Conservation (phyloP, 768 basidiomycete species). For the Boletus speciosus region DNA sequence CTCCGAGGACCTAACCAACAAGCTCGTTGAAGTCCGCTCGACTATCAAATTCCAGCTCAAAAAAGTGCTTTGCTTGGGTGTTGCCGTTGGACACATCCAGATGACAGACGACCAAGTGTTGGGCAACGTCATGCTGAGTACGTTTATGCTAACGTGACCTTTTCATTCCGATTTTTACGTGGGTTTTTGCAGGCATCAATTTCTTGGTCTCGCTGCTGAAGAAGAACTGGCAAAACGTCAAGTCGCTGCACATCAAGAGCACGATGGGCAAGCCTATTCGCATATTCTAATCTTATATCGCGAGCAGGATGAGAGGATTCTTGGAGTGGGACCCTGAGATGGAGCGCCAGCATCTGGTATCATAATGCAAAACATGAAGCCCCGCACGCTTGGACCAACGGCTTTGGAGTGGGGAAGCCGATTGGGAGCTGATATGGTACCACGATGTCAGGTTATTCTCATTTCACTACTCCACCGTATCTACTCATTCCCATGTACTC, state of each 20-base stretch:
- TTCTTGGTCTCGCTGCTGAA: slow-evolving; percentile 98
- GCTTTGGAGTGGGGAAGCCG: slow-evolving; percentile 63
- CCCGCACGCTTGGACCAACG: slow-evolving; percentile 99
- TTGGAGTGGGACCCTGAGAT: slow-evolving; percentile 15
- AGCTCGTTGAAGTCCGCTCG: slow-evolving; percentile 92
- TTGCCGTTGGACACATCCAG: slow-evolving; percentile 95
- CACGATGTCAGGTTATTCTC: slow-evolving; percentile 20
- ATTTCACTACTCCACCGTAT: slow-evolving; percentile 9
- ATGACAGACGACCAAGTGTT: slow-evolving; percentile 98
- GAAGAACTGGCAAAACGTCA: slow-evolving; percentile 99
- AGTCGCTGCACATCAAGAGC: slow-evolving; percentile 96
- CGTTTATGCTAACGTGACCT: slow-evolving; percentile 23
- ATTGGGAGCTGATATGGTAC: slow-evolving; percentile 83
- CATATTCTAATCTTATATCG: slow-evolving; percentile 60
- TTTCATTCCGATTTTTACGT: slow-evolving; percentile 3
- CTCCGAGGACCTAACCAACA: slow-evolving; percentile 83
- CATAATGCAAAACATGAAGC: slow-evolving; percentile 91
- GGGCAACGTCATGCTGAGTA: slow-evolving; percentile 95
- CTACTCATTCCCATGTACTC: slow-evolving; percentile 21
- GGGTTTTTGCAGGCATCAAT: slow-evolving; percentile 77
- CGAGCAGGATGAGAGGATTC: slow-evolving; percentile 4
- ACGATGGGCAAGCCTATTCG: slow-evolving; percentile 99
- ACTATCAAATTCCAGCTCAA: slow-evolving; percentile 99
- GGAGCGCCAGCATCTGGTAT: slow-evolving; percentile 27
- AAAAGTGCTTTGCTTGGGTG: slow-evolving; percentile 98